Percentiles rank a stretch among this genome's conserved stretches.
These are phyloP conservation scores for Balakata baccata DNA, from an alignment of 345 rosid species.

Conservation along the genomic window DNA sequence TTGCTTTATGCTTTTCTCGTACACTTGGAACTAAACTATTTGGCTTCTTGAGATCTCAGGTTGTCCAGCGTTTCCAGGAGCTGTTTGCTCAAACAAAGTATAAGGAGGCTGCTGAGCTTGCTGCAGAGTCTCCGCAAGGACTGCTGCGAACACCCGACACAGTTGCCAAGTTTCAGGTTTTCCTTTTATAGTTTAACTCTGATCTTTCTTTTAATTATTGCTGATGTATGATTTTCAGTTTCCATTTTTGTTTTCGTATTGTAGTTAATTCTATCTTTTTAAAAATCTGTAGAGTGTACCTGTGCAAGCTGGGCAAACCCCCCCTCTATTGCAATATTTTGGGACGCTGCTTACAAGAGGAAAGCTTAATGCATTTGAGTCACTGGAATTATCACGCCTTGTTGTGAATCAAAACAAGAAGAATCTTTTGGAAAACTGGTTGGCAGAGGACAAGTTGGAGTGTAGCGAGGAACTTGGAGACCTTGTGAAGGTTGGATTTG, in stretches of 20 bases:
- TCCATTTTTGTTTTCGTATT: not conserved
- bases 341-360: conserved; percentile 93
- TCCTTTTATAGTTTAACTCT: conserved; percentile 16
- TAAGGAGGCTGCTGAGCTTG: conserved; percentile 99
- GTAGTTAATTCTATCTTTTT: not conserved
- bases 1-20: not conserved
- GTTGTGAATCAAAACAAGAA: conserved; percentile 98
- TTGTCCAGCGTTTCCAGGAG: conserved; percentile 97
- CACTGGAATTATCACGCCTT: conserved; percentile 93
- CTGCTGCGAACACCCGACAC: conserved; percentile 96
- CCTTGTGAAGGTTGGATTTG: conserved; percentile 76
- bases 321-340: conserved; percentile 95
- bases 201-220: not conserved
- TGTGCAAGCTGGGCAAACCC: conserved; percentile 97
- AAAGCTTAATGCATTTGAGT: conserved; percentile 95
- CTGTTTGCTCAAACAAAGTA: conserved; percentile 95
- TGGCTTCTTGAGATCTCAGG: conserved; percentile 43
- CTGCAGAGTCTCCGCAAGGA: conserved; percentile 99
- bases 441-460: conserved; percentile 97
- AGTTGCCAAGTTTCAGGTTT: conserved; percentile 95
- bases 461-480: conserved; percentile 99
- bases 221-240: not conserved
- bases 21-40: not conserved
- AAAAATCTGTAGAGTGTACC: conserved; percentile 78
- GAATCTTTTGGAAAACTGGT: conserved; percentile 94